Conservation (phyloP, 2,329 filamentous ascomycete species). For the Coniochaeta sp. region DNA sequence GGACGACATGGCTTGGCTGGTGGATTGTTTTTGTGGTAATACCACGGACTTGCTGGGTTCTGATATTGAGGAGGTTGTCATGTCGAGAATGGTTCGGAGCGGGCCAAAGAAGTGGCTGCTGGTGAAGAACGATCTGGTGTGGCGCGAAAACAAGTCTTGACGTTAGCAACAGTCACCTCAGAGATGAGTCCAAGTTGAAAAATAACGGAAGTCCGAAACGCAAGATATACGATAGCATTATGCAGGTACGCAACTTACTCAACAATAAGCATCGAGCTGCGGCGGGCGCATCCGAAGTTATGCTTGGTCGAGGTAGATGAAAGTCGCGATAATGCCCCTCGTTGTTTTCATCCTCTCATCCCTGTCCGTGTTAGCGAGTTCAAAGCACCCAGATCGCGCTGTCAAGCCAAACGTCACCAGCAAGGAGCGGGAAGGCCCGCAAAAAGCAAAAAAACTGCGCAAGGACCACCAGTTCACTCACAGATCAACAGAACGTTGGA, state of each 20-base stretch:
- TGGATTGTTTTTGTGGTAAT: slow-evolving; percentile 1
- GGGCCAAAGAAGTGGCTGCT: slow-evolving; percentile 17
- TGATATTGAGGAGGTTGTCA: slow-evolving; percentile 12
- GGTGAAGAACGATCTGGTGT: slow-evolving; percentile 17
- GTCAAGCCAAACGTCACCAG: too few species aligned
- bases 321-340: slow-evolving; percentile 1
- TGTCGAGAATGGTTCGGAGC: slow-evolving; percentile 18
- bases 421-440: background rate
- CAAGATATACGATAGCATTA: background rate
- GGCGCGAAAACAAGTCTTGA: slow-evolving; percentile 2
- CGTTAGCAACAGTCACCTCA: background rate
- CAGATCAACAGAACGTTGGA: background rate
- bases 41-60: background rate
- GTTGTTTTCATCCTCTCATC: background rate
- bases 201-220: background rate
- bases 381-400: background rate
- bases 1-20: background rate
- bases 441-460: slow-evolving; percentile 1
- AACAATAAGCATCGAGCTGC: slow-evolving; percentile 15
- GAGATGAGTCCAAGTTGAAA: background rate
- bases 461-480: background rate
- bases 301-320: background rate
- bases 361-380: background rate
- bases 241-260: slow-evolving; percentile 13
- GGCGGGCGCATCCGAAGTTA: background rate